A percentile compares a stretch with the other conserved stretches of the same genome.
phyloP scores from a whole-genome alignment of 306 rosid genomes.

The apple (Malus domestica) region ASM211411v1 NC_041791.1:15203501-15204000 shows the following conservation, averaged over 20 bases:
- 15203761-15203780: too few species aligned
- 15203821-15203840: constrained; percentile 27
- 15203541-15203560: constrained; percentile 47
- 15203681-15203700: constrained; percentile 59
- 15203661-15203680: constrained; percentile 58
- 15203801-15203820: neutral
- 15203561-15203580: constrained; percentile 61
- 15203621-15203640: constrained; percentile 82
- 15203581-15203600: constrained; percentile 49
- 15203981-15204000: constrained; percentile 42
- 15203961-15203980: constrained; percentile 16
- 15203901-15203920: constrained; percentile 46
- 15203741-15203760: neutral
- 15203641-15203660: constrained; percentile 52
- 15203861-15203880: constrained; percentile 54
- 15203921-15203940: constrained; percentile 44
- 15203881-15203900: constrained; percentile 54
- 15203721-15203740: constrained; percentile 81
- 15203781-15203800: neutral
- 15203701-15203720: constrained; percentile 59
- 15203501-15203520: neutral
- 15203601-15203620: constrained; percentile 60
- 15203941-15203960: constrained; percentile 52
- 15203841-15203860: constrained; percentile 33
- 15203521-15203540: constrained; percentile 17